Conservation (phyloP, 2,329 filamentous ascomycete genomes). For the Calonectria naviculata region DNA sequence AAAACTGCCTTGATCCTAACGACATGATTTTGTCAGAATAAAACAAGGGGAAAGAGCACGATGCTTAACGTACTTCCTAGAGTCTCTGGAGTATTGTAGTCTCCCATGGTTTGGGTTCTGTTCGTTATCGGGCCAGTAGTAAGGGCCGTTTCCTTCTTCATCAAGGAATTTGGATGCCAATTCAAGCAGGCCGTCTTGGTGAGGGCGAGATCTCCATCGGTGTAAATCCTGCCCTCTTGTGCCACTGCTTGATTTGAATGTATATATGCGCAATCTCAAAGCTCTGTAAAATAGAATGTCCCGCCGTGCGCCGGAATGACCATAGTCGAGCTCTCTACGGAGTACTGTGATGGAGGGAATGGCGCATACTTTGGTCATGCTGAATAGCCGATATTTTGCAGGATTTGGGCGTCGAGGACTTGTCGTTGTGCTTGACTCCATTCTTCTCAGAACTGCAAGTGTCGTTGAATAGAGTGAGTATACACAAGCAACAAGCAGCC, state of each 20-base stretch:
- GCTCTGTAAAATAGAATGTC: constrained; percentile 33
- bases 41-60: no score
- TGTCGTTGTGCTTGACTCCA: neutral
- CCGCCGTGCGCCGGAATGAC: neutral
- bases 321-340: constrained; percentile 32
- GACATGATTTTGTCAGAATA: neutral
- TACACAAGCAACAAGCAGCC: neutral
- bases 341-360: constrained; percentile 30
- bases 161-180: constrained; percentile 29
- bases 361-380: constrained; percentile 11
- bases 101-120: neutral
- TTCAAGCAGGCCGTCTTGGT: constrained; percentile 31
- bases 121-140: constrained; percentile 32
- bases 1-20: constrained; percentile 6
- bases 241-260: constrained; percentile 15
- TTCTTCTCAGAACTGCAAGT: neutral
- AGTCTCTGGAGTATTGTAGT: constrained; percentile 25
- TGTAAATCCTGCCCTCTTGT: constrained; percentile 13
- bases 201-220: constrained; percentile 22
- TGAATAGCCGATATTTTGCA: constrained; percentile 2
- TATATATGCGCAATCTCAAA: neutral
- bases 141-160: constrained; percentile 20
- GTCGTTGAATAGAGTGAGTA: no score
- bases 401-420: neutral
- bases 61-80: constrained; percentile 9